phyloP scores from a whole-genome alignment of 1,139 yeast species.

The Candida tropicalis region DNA sequence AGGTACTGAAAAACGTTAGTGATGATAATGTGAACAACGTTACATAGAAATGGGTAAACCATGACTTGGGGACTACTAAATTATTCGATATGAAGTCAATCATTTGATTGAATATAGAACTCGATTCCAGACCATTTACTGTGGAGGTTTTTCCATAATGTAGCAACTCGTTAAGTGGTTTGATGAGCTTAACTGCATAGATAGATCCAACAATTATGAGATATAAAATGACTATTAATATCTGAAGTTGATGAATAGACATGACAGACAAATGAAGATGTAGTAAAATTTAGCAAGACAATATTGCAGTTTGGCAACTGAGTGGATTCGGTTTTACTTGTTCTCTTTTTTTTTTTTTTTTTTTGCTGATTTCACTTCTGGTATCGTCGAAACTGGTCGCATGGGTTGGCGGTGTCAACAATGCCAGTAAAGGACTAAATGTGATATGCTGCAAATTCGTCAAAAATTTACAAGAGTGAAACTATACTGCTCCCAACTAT shows the following conservation, averaged over 20 bases:
- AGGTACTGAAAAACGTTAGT: slow-evolving; percentile 10
- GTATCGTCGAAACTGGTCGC: no score
- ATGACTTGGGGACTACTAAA: slow-evolving; percentile 49
- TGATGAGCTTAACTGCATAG: slow-evolving; percentile 16
- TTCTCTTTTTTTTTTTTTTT: not conserved
- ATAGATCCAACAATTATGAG: slow-evolving; percentile 11
- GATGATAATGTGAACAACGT: slow-evolving; percentile 23
- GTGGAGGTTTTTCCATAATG: slow-evolving; percentile 23
- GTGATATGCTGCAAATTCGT: not conserved
- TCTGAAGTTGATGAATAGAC: slow-evolving; percentile 5
- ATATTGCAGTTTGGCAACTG: no score
- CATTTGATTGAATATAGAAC: slow-evolving; percentile 5
- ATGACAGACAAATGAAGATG: no score
- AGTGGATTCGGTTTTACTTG: no score
- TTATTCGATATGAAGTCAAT: slow-evolving; percentile 12
- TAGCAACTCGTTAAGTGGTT: slow-evolving; percentile 20
- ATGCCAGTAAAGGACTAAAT: not conserved
- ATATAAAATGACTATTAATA: slow-evolving; percentile 3
- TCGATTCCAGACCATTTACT: not conserved
- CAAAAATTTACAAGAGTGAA: no score
- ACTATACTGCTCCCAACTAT: no score
- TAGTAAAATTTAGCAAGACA: no score
- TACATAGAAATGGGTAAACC: slow-evolving; percentile 52
- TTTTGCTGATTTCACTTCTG: no score
- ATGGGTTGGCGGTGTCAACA: no score